Percentiles rank a stretch among this genome's conserved stretches.
These are phyloP conservation scores for Cladosporium velox DNA, from an alignment of 2,329 filamentous ascomycete species.

Conservation along the genomic window DNA sequence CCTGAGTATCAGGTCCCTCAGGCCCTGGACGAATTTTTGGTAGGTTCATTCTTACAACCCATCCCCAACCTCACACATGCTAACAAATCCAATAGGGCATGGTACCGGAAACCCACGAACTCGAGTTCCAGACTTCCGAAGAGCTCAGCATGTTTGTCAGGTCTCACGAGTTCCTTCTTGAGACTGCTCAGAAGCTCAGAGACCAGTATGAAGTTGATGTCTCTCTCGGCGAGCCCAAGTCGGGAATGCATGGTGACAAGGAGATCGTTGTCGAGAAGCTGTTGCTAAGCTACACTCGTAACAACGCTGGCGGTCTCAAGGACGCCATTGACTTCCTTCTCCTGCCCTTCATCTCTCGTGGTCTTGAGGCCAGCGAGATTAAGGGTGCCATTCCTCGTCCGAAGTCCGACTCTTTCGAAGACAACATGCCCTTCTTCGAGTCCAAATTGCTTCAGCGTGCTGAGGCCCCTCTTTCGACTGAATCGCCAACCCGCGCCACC, in stretches of 20 bases:
- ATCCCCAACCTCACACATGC: neutral
- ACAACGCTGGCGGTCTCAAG: slow-evolving; percentile 92
- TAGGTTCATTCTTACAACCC: neutral
- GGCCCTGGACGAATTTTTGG: slow-evolving; percentile 89
- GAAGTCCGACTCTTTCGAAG: slow-evolving; percentile 97
- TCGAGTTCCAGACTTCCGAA: slow-evolving; percentile 75
- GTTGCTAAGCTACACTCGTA: slow-evolving; percentile 75
- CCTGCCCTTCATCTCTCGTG: slow-evolving; percentile 78
- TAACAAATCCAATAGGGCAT: slow-evolving; percentile 59
- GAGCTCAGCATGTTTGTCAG: slow-evolving; percentile 80
- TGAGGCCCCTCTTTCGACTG: slow-evolving; percentile 72
- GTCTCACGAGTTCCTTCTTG: slow-evolving; percentile 76
- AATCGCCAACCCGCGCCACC: slow-evolving; percentile 82
- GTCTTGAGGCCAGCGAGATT: slow-evolving; percentile 83
- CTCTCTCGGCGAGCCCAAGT: slow-evolving; percentile 60
- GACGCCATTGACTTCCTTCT: slow-evolving; percentile 96
- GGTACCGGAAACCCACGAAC: slow-evolving; percentile 94
- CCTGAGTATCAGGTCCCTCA: slow-evolving; percentile 98
- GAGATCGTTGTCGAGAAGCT: slow-evolving; percentile 48
- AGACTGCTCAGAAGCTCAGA: slow-evolving; percentile 81
- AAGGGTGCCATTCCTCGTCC: slow-evolving; percentile 96
- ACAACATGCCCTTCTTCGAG: slow-evolving; percentile 94
- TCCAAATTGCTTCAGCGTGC: slow-evolving; percentile 95
- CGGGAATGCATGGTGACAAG: slow-evolving; percentile 45
- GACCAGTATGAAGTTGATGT: slow-evolving; percentile 90